Percentiles rank a stretch among this genome's conserved stretches.
phyloP scores from a whole-genome alignment of 208 protist species.

The Sergeia podlipaevii region DNA sequence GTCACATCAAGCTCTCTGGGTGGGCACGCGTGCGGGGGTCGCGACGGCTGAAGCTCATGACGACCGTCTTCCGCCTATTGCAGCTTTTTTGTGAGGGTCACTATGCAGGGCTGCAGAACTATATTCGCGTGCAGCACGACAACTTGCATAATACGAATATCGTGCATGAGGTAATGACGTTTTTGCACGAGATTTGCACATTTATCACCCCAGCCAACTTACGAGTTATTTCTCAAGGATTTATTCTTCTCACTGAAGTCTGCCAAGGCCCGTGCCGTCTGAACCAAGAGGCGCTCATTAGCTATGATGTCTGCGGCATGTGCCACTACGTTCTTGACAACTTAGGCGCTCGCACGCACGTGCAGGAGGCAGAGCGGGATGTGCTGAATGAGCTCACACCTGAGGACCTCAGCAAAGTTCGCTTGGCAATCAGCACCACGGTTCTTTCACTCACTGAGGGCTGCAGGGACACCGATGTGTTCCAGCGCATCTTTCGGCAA shows the following conservation, averaged over 20 bases:
- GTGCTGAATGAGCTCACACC: constrained; percentile 23
- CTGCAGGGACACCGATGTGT: constrained; percentile 40
- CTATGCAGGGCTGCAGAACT: constrained; percentile 84
- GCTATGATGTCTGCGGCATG: constrained; percentile 45
- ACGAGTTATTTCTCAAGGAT: constrained; percentile 44
- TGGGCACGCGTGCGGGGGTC: constrained; percentile 50
- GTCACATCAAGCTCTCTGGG: constrained; percentile 20
- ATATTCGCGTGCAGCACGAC: constrained; percentile 79
- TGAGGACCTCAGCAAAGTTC: constrained; percentile 38
- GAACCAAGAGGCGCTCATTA: constrained; percentile 80
- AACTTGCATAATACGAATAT: constrained; percentile 84
- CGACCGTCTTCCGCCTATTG: constrained; percentile 77
- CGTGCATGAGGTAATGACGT: constrained; percentile 63
- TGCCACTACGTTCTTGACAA: constrained; percentile 33
- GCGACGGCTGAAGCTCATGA: constrained; percentile 40
- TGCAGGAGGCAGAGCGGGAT: too few relatives aligned
- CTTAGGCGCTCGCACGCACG: too few relatives aligned
- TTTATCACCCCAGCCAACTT: constrained; percentile 54
- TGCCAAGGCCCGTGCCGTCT: constrained; percentile 88
- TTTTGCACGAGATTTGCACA: constrained; percentile 45
- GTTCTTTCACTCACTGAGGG: constrained; percentile 74
- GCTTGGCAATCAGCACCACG: constrained; percentile 43
- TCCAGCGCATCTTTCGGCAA: constrained; percentile 42
- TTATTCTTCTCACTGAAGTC: constrained; percentile 87
- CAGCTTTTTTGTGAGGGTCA: constrained; percentile 94